Evolutionary conservation across 1,284 basidiomycete species (phyloP).

Genomic region (Pseudomicrostroma phylloplanum): DNA sequence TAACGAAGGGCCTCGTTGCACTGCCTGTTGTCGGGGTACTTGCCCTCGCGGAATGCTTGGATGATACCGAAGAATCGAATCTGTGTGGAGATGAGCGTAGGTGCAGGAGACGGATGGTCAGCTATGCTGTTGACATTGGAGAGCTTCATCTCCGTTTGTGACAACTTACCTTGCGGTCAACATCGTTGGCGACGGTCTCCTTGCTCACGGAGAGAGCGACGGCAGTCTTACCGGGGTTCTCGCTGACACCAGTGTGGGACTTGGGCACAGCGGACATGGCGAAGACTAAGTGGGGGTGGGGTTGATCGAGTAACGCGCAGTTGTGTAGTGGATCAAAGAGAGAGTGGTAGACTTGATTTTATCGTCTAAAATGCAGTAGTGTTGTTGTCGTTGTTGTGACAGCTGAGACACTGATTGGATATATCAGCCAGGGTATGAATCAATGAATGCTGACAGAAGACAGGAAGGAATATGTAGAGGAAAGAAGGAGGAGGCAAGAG

Average conservation of each 20-base stretch:
- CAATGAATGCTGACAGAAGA: background rate
- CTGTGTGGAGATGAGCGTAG: background rate
- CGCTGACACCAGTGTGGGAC: conserved; percentile 24
- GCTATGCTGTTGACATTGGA: background rate
- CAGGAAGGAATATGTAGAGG: background rate
- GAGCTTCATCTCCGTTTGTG: background rate
- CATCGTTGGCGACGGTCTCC: conserved; percentile 29
- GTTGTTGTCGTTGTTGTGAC: background rate
- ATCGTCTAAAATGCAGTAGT: background rate
- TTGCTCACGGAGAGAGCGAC: conserved; percentile 24
- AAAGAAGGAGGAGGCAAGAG: background rate
- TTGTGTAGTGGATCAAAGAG: conserved; percentile 3
- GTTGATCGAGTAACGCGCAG: background rate
- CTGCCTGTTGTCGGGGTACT: conserved; percentile 46
- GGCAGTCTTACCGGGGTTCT: conserved; percentile 26
- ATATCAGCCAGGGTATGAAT: no score
- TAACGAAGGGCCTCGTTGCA: conserved; percentile 28
- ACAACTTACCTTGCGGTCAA: conserved; percentile 36
- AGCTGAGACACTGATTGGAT: conserved; percentile 3
- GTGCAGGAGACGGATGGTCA: background rate
- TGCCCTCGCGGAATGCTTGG: conserved; percentile 43
- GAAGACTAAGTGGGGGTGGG: background rate
- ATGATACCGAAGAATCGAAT: conserved; percentile 40
- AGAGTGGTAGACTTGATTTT: background rate
- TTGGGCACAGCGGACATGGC: conserved; percentile 24